phyloP scores from a whole-genome alignment of 441 rosid genomes.

The Kokia cookei region DNA sequence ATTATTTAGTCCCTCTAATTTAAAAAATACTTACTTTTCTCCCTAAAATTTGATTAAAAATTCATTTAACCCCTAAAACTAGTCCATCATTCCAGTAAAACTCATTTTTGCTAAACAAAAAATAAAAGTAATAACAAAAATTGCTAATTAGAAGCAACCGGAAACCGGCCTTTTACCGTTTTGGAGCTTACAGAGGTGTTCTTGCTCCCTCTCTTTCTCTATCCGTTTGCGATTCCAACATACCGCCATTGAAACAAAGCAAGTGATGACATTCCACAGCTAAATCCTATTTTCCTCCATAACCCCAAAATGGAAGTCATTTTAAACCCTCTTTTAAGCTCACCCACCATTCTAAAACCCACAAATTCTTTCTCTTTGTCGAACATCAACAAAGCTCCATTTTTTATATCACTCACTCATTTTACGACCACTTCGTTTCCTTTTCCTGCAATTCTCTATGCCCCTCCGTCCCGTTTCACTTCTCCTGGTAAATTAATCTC shows the following conservation, averaged over 20 bases:
- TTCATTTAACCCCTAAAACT: no score
- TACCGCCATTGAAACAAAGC: no score
- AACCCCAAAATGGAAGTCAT: not conserved
- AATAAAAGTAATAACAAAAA: no score
- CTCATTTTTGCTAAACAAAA: no score
- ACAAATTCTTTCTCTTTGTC: not conserved
- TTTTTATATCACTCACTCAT: not conserved
- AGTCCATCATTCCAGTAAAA: no score
- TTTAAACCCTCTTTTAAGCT: conserved; percentile 4
- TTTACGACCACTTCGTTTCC: not conserved
- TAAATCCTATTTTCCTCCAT: not conserved
- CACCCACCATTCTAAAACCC: not conserved
- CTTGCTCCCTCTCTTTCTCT: not conserved
- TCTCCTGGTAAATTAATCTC: conserved; percentile 16
- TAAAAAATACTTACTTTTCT: no score
- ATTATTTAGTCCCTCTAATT: no score
- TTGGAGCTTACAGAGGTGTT: not conserved
- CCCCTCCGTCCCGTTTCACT: conserved; percentile 13
- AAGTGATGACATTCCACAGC: not conserved
- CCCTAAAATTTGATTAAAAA: no score
- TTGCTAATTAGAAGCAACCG: not conserved
- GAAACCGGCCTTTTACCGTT: not conserved
- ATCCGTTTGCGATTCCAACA: not conserved
- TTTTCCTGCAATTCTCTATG: conserved; percentile 2
- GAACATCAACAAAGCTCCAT: not conserved